Conservation (phyloP, 345 rosid genomes). For the Aegle marmelos region DNA sequence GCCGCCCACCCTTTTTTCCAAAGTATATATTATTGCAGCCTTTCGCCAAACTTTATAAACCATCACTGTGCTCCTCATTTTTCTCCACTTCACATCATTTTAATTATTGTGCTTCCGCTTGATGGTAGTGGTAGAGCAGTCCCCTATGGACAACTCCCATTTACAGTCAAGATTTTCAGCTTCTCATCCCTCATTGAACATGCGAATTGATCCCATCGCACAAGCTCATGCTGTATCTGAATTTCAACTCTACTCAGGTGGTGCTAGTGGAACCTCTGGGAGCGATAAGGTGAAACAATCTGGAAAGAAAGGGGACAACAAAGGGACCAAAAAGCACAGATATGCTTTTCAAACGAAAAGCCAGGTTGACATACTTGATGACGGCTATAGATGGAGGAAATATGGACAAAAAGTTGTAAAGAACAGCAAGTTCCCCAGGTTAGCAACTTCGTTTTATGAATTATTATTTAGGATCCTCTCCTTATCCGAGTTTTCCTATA, state of each 20-base stretch:
- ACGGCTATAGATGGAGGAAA: constrained; percentile 55
- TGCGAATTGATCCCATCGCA: background rate
- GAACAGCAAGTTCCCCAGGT: constrained; percentile 44
- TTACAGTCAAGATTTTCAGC: constrained; percentile 20
- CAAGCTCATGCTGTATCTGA: background rate
- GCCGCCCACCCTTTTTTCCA: constrained; percentile 34
- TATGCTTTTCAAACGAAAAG: constrained; percentile 48
- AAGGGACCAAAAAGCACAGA: constrained; percentile 29
- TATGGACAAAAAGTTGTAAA: constrained; percentile 47
- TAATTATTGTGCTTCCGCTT: background rate
- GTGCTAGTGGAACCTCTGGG: constrained; percentile 14
- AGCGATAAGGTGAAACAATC: background rate
- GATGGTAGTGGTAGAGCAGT: background rate
- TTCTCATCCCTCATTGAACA: constrained; percentile 16
- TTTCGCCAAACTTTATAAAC: background rate
- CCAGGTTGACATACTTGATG: constrained; percentile 47
- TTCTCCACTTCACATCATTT: background rate
- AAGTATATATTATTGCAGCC: background rate
- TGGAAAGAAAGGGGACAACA: constrained; percentile 14
- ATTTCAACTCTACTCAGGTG: background rate
- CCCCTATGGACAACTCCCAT: constrained; percentile 22
- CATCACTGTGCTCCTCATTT: background rate
- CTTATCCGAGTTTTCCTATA: background rate
- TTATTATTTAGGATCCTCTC: background rate
- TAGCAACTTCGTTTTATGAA: background rate